Base-by-base conservation (phyloP, 441 rosid genomes). In the Raphanus hybrid region DNA sequence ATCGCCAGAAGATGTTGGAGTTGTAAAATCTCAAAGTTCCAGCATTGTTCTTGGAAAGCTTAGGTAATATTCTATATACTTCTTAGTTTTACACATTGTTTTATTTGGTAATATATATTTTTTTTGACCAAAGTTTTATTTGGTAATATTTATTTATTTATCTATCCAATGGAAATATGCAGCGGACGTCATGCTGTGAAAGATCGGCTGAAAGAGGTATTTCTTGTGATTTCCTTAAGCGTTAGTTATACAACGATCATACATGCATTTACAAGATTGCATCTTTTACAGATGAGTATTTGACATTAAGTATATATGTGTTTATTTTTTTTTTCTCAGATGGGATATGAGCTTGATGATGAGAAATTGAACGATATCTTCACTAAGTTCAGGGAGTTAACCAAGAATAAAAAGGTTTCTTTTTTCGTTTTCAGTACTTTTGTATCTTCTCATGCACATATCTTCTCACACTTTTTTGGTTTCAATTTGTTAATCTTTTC, bases 171-270 rank as follows among this genome's bases (percentile, higher is more conserved):
- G n/a, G 16, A 23, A 57, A 55, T 66, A 27, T 60, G 52, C 18
- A 78, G 77, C 37, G 77, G 81, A 11, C 81, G 81, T 16, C 77
- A 72, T 32, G 81, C 77, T 10, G 71, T 78, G 64, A 72, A 72
- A 60, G 73, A 11, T n/a, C 77, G 81, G 14, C 64, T 78, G 11
- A 67, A 50, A 35, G 81, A 72, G 81, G 81, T 64, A 64, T 63
- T 15, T 8, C 45, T 34, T 34, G 12, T 63, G n/a, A 14, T 35
- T 34, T 63, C 12, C 11, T 35, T 16, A 35, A 63, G 5, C 48
- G 12, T 8, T 63, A 8, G 48, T 35, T 34, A 63, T 35, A 35
- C 4, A 15, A 35, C 8, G n/a, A 63, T 15, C 26, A 35, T 15
- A 7, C 6, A 14, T 7, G 14, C 34, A 61, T 14, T 20, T 59